Base-by-base conservation (phyloP, 495 filamentous ascomycete species). In the Parathielavia hyrcaniae region DNA sequence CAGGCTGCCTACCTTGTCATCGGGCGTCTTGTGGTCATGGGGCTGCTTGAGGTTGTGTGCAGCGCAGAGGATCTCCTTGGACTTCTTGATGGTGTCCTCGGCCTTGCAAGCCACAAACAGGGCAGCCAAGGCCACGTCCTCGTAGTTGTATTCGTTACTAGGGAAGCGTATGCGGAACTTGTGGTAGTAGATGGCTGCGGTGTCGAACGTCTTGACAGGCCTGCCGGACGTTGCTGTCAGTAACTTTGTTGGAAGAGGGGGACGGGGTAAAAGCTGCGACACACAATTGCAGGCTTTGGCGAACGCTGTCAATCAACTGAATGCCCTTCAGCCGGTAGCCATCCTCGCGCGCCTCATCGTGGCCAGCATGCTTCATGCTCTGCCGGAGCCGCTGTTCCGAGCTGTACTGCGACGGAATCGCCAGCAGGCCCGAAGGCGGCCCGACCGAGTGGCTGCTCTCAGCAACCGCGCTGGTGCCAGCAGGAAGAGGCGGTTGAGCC, bases 81-180 rank as follows among this genome's bases (percentile, higher is more conserved):
- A 95, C 74, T 97, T 97, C 74, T 98, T 97, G 47, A 97, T 77
- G 1, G 93, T 97, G 68, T 98, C 93, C 67, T 98, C 93, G 45
- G 92, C 90, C 71, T 98, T 98, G 80, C 92, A 97, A 38, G 91
- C 91, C 17, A 87, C 86, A 64, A 97, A 92, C 34, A 98, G 77
- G 32, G 89, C 84, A 13, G 93, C 91, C 0, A 91, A 82, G 4
- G 91, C 89, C 5, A 90, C 90, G 69, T 97, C 93, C 36, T 75
- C 68, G 63, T 71, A 80, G 59, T 73, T 75, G 70, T 91, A 90
- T 57, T 90, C 87, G 53, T 67, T 81, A 60, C 88, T 86, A 16
- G 84, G 78, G 68, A 91, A 89, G 7, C 84, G 76, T 36, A 97
- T 77, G 20, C 91, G 86, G 67, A 96, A 96, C 55, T 86, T 87